phyloP scores from a whole-genome alignment of 2,329 filamentous ascomycete species.

The Alternaria infectoria region DNA sequence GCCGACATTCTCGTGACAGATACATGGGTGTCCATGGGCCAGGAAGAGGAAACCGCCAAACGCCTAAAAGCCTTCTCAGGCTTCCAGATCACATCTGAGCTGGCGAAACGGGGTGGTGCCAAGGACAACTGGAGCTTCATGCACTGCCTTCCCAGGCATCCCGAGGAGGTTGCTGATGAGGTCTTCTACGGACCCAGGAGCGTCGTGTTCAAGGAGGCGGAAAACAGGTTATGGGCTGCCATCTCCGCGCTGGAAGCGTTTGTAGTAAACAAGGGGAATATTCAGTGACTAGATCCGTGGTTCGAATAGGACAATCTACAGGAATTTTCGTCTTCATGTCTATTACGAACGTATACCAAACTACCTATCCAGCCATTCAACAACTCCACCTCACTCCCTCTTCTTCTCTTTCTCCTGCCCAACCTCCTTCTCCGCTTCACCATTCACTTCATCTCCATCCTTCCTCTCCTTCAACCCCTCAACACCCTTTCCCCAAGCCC shows the following conservation, averaged over 20 bases:
- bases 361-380: neutral
- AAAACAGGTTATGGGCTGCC: slow-evolving; percentile 92
- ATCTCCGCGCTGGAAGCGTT: slow-evolving; percentile 85
- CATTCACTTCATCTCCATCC: neutral
- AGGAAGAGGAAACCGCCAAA: slow-evolving; percentile 82
- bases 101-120: slow-evolving; percentile 83
- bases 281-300: slow-evolving; percentile 53
- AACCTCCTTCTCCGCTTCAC: neutral
- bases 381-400: neutral
- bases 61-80: slow-evolving; percentile 82
- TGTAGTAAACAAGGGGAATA: slow-evolving; percentile 90
- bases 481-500: slow-evolving; percentile 59
- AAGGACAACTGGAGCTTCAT: slow-evolving; percentile 95
- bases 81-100: slow-evolving; percentile 87
- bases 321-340: neutral
- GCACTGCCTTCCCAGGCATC: slow-evolving; percentile 93
- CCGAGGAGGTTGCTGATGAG: slow-evolving; percentile 91
- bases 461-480: slow-evolving; percentile 49
- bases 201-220: slow-evolving; percentile 90
- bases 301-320: slow-evolving; percentile 18
- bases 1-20: slow-evolving; percentile 94
- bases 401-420: neutral
- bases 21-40: slow-evolving; percentile 98
- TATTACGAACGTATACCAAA: neutral
- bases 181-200: slow-evolving; percentile 89